Evolutionary conservation across 495 filamentous ascomycete genomes (phyloP).

Genomic region (Astrocystis sublimbata): DNA sequence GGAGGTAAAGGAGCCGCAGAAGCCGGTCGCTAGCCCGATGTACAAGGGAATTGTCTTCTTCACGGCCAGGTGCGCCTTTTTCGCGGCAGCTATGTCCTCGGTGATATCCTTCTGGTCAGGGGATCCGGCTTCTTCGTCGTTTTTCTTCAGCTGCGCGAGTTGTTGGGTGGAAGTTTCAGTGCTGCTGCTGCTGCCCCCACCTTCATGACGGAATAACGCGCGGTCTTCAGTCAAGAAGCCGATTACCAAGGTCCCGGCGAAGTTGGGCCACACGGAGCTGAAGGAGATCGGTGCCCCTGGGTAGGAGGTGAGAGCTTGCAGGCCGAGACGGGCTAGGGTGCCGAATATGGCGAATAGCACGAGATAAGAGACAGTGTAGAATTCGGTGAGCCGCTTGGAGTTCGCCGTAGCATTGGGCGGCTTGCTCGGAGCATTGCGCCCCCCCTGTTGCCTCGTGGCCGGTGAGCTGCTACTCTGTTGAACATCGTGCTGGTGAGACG

Average conservation of each 20-base stretch:
- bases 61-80: slow-evolving; percentile 53
- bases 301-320: slow-evolving; percentile 81
- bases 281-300: slow-evolving; percentile 73
- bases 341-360: slow-evolving; percentile 85
- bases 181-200: no score
- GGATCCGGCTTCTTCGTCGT: slow-evolving; percentile 36
- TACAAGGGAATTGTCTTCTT: slow-evolving; percentile 90
- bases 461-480: not conserved
- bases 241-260: slow-evolving; percentile 79
- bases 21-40: slow-evolving; percentile 88
- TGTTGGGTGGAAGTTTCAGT: not conserved
- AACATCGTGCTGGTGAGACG: slow-evolving; percentile 16
- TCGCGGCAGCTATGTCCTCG: slow-evolving; percentile 41
- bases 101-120: slow-evolving; percentile 18
- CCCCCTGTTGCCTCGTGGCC: slow-evolving; percentile 6
- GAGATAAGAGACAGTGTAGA: slow-evolving; percentile 80
- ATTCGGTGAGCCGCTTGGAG: slow-evolving; percentile 63
- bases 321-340: slow-evolving; percentile 79
- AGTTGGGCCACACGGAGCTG: slow-evolving; percentile 85
- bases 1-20: slow-evolving; percentile 89
- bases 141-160: slow-evolving; percentile 19
- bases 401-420: slow-evolving; percentile 17
- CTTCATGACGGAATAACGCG: slow-evolving; percentile 64
- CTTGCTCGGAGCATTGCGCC: not conserved
- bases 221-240: slow-evolving; percentile 83